Evolutionary conservation across 257 asterid genomes (phyloP).

Genomic region (Fraxinus excelsior): DNA sequence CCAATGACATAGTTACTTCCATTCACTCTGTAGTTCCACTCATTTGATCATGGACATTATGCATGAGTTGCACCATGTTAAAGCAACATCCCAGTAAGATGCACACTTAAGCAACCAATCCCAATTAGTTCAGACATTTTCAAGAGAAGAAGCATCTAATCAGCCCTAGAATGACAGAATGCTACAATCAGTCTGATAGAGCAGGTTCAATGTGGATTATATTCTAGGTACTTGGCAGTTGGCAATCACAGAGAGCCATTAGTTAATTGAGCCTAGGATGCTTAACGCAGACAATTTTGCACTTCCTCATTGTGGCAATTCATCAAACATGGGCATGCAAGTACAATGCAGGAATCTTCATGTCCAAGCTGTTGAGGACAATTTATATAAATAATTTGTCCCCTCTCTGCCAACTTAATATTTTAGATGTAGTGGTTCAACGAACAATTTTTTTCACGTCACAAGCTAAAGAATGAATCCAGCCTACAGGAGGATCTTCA

Average conservation of each 20-base stretch:
- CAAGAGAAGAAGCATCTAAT: background rate
- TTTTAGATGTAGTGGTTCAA: background rate
- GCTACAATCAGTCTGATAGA: background rate
- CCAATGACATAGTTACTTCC: background rate
- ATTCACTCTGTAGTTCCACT: background rate
- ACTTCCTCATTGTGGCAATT: constrained; percentile 17
- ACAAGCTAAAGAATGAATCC: background rate
- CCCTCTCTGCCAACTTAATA: background rate
- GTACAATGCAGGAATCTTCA: background rate
- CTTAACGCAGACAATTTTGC: background rate
- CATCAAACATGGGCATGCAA: constrained; percentile 20
- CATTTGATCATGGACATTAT: constrained; percentile 1
- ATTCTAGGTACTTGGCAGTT: background rate
- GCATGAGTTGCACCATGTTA: background rate
- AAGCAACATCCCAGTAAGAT: constrained; percentile 13
- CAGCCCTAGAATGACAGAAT: background rate
- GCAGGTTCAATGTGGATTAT: background rate
- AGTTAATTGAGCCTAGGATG: background rate
- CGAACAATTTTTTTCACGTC: background rate
- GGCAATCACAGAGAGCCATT: background rate
- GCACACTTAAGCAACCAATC: background rate
- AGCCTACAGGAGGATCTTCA: background rate
- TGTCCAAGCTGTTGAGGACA: background rate
- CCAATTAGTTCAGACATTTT: background rate
- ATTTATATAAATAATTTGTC: background rate